Conservation (phyloP, 768 basidiomycete genomes). For the Candolleomyces aberdarensis region DNA sequence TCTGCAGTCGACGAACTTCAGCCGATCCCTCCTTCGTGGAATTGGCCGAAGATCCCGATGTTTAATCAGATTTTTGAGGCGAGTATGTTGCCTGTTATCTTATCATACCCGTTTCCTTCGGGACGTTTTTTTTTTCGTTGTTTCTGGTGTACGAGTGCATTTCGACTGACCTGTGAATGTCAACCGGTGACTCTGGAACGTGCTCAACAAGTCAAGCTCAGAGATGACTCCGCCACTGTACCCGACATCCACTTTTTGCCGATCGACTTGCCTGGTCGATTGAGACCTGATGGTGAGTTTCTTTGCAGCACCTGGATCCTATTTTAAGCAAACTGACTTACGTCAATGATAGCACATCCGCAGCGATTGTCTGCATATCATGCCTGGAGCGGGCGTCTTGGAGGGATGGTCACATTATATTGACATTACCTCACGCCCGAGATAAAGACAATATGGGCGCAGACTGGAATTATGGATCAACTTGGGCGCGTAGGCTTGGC, state of each 20-base stretch:
- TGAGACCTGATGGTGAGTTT: background rate
- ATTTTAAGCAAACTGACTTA: too few relatives aligned
- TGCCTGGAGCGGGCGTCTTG: slow-evolving; percentile 44
- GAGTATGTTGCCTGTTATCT: slow-evolving; percentile 5
- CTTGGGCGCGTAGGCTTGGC: too few relatives aligned
- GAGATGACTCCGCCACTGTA: too few relatives aligned
- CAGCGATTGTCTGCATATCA: slow-evolving; percentile 45
- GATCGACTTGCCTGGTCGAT: background rate
- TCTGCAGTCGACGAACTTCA: slow-evolving; percentile 39
- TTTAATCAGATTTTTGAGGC: slow-evolving; percentile 61
- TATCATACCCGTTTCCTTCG: too few relatives aligned
- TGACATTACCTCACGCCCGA: slow-evolving; percentile 42
- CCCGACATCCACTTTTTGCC: background rate
- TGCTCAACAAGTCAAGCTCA: too few relatives aligned
- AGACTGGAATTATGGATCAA: too few relatives aligned
- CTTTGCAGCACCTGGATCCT: background rate
- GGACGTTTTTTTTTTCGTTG: background rate
- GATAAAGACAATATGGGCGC: slow-evolving; percentile 5
- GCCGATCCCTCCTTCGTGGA: slow-evolving; percentile 48
- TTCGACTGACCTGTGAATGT: too few relatives aligned
- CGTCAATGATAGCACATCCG: slow-evolving; percentile 30
- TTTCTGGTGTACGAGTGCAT: background rate
- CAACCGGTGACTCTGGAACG: too few relatives aligned
- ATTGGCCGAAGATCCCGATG: slow-evolving; percentile 59
- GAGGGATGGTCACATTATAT: slow-evolving; percentile 51